Conservation (phyloP, 2,329 filamentous ascomycete species). For the Hymenoscyphus salicellus region DNA sequence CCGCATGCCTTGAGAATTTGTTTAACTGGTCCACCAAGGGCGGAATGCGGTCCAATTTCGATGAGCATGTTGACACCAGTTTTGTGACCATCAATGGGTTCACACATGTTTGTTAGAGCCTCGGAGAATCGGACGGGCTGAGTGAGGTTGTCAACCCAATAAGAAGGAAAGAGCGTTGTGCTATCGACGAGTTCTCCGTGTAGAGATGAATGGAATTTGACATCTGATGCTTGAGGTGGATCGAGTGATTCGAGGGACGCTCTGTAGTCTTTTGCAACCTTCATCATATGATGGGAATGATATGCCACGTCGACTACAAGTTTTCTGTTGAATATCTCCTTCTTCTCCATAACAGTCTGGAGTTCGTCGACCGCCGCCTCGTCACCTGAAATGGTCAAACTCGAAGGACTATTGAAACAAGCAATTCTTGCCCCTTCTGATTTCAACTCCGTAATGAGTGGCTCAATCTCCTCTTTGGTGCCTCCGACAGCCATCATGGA, state of each 20-base stretch:
- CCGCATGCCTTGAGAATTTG: slow-evolving; percentile 43
- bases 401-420: slow-evolving; percentile 33
- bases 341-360: slow-evolving; percentile 22
- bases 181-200: slow-evolving; percentile 23
- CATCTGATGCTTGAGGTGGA: slow-evolving; percentile 12
- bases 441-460: slow-evolving; percentile 10
- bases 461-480: slow-evolving; percentile 16
- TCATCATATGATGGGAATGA: slow-evolving; percentile 33
- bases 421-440: slow-evolving; percentile 23
- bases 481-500: slow-evolving; percentile 22
- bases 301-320: slow-evolving; percentile 33
- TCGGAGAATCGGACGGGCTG: slow-evolving; percentile 44
- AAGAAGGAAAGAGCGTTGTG: slow-evolving; percentile 36
- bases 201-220: slow-evolving; percentile 25
- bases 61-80: slow-evolving; percentile 27
- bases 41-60: slow-evolving; percentile 39
- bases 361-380: slow-evolving; percentile 19
- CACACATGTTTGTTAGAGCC: slow-evolving; percentile 37
- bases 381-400: slow-evolving; percentile 32
- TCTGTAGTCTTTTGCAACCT: slow-evolving; percentile 21
- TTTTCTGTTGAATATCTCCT: slow-evolving; percentile 18
- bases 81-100: slow-evolving; percentile 18
- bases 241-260: slow-evolving; percentile 10
- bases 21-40: slow-evolving; percentile 36
- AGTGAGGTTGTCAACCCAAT: slow-evolving; percentile 47